Base-by-base conservation (phyloP, 2,329 filamentous ascomycete species). In the Didymosphaeria variabile region DNA sequence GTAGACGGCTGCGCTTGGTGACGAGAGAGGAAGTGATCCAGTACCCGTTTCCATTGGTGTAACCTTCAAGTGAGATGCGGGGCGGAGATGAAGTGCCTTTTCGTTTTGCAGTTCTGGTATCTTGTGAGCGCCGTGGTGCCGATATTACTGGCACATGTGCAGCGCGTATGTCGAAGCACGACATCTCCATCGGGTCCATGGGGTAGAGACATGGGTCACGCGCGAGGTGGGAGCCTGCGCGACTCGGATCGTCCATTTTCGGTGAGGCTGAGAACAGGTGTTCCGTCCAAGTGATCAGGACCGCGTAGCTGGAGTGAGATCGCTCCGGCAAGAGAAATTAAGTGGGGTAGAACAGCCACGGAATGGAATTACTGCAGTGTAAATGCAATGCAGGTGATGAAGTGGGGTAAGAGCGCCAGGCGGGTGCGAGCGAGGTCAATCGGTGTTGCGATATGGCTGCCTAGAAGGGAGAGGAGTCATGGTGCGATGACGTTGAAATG, bases 381-480 rank as follows among this genome's bases (percentile, higher is more conserved):
- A 57, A 31, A 19, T 32, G 47, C 51, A 63, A 62, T 67, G 63
- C 65, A 65, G 59, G 61, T 67, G 61, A 70, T 70, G 57, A 57
- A 59, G 54, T 21, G 36, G 52, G 38, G 52, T 45, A 46, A 31
- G 38, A 36, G 40, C 26, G 34, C 17, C 47, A 50, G 45, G 34
- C 34, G n/a, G 15, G 58, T 38, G 57, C 36, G 58, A 19, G 54
- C 51, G 42, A 64, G 36, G 56, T 60, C 58, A 59, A 61, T 57
- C 49, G 57, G 59, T 56, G 55, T 57, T 32, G 61, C 55, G 57
- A 66, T 60, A 65, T 69, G 68, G 72, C 65, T 69, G 73, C 69
- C 71, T 73, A 70, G 61, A 66, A 59, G 64, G 57, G 63, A 55
- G 57, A 61, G 63, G 66, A 69, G 71, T 74, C 67, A 74, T 68